Conservation (phyloP, 2,329 filamentous ascomycete species). For the Hypomyces rosellus region DNA sequence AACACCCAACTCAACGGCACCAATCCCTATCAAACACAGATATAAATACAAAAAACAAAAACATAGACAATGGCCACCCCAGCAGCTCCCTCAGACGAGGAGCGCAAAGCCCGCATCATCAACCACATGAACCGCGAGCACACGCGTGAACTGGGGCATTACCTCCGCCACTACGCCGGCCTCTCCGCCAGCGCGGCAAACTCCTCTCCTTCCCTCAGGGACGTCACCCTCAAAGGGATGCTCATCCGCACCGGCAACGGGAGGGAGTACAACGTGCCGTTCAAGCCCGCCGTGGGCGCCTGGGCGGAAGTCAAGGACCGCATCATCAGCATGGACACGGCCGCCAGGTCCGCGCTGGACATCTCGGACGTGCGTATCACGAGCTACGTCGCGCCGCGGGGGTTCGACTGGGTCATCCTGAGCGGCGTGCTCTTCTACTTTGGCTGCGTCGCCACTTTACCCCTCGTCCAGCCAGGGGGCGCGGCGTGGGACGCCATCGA, state of each 20-base stretch:
- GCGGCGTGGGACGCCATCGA: constrained; percentile 44
- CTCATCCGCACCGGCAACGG: constrained; percentile 45
- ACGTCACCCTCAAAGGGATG: constrained; percentile 59
- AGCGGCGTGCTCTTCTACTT: constrained; percentile 49
- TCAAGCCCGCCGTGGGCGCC: constrained; percentile 64
- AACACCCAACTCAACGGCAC: too few relatives aligned
- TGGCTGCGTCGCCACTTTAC: constrained; percentile 39
- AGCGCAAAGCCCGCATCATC: constrained; percentile 41
- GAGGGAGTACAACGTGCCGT: constrained; percentile 47
- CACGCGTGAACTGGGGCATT: constrained; percentile 64
- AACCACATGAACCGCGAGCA: constrained; percentile 87
- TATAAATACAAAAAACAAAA: too few relatives aligned
- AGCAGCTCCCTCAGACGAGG: constrained; percentile 18
- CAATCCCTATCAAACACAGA: too few relatives aligned
- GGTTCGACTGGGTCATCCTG: constrained; percentile 48
- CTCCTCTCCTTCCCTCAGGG: constrained; percentile 53
- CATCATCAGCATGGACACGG: constrained; percentile 63
- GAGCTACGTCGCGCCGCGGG: constrained; percentile 34
- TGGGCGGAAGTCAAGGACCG: constrained; percentile 63
- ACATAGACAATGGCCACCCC: background rate
- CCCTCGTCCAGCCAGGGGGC: constrained; percentile 48
- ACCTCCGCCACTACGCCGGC: constrained; percentile 65
- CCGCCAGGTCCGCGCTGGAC: constrained; percentile 51
- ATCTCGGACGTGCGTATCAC: constrained; percentile 42
- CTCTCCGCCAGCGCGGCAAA: constrained; percentile 48